Base-by-base conservation (phyloP, 2,329 filamentous ascomycete species). In the Zymoseptoria pseudotritici region DNA sequence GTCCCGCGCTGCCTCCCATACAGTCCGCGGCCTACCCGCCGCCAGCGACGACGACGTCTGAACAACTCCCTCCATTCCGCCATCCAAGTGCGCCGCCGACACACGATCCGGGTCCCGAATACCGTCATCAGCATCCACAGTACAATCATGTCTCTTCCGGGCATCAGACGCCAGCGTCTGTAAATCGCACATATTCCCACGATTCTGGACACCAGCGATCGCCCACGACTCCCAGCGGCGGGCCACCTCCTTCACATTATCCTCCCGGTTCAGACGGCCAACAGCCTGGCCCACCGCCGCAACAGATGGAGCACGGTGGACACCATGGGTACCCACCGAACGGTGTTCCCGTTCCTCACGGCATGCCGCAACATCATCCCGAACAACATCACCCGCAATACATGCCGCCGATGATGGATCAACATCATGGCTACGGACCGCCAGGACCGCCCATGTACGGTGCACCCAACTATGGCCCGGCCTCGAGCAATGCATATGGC, bases 81-180 rank as follows among this genome's bases (percentile, higher is more conserved):
- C 69, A 70, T 53, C 64, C 63, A 42, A 65, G 63, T 24, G 62
- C 59, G 19, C 60, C 59, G 51, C 65, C 63, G 29, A 59, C 65
- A 11, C 67, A 69, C 61, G 70, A 71, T 26, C 60, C 60, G 59
- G 59, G 36, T 22, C 61, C 58, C 36, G 58, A 55, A 57, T 57
- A 63, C 57, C 60, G 58, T 56, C 63, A 66, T 50, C 67, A 70
- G 31, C 66, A 72, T 59, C 63, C 63, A 53, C 70, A 73, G 63
- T 66, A 64, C 63, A 65, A 66, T 56, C 65, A 69, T 63, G 66
- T 63, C 54, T 68, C 66, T 36, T 71, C 72, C 54, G 71, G 71
- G 53, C 72, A 74, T 68, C 71, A 69, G 58, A 74, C 72, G 52
- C 70, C 72, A 49, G 67, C 68, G 57, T 65, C 65, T 36, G 69